Evolutionary conservation across 2,329 filamentous ascomycete species (phyloP), one percentile per base, ranked within the genome.

Genomic region (Metarhizium humberi): DNA sequence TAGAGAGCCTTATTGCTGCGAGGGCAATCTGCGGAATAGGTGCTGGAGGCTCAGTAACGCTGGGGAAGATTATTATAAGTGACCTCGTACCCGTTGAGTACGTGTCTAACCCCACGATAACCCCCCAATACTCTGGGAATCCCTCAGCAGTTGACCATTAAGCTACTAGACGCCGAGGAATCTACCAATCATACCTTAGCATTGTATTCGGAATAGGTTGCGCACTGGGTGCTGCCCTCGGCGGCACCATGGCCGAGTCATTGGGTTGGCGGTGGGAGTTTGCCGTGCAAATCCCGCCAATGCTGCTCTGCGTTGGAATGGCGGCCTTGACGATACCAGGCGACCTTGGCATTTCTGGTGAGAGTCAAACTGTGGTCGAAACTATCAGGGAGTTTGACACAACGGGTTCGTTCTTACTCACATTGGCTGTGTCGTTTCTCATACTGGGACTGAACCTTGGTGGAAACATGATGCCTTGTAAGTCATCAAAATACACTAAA

Each of bases 241-340:
- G 85, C 3, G 85, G 85, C 2, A 76, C 79, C 38, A 77, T 88
- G 11, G 82, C 82, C 29, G 83, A 87, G 60, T 73, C 70, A 2
- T 73, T 88, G 25, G 85, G 85, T 10, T 88, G 85, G 85, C 75
- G 86, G 25, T 86, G 80, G 78, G 85, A 81, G 55, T 87, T 87
- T 57, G 63, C 84, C 3, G 69, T 84, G 2, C 84, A 87, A 61
- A 78, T 84, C 0, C 84, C 84, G 0, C n/a, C n/a, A n/a, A n/a
- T n/a, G n/a, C n/a, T n/a, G n/a, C n/a, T n/a, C n/a, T n/a, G n/a
- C n/a, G 64, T 86, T 0, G 84, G 81, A 0, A 57, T 76, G 2
- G 61, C 78, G n/a, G 82, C 81, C 0, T 71, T 85, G 1, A 43
- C 76, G 0, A 69, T 81, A 11, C 55, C 67, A 0, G 61, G 64